Base-by-base conservation (phyloP, 2,329 filamentous ascomycete species). In the Aaosphaeria pasadenensis region DNA sequence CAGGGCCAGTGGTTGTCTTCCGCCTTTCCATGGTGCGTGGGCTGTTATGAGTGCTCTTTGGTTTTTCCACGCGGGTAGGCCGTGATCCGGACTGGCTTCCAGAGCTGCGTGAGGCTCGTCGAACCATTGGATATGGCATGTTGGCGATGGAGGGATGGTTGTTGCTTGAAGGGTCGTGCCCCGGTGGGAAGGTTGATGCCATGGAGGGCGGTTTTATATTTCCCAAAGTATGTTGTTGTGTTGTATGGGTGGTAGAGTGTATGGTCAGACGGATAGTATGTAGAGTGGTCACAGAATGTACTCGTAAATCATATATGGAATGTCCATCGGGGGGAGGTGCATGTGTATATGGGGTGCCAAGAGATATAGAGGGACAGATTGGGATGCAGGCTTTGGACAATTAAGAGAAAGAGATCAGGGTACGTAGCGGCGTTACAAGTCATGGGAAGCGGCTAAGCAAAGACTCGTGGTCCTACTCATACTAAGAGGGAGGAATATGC, bases 291-390 rank as follows among this genome's bases (percentile, higher is more conserved):
- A 40, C 38, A 43, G 54, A 49, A 24, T 24, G 17, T 24, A 24
- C 17, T 24, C 17, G 17, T 24, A 24, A 24, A 24, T 24, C 17
- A 24, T 24, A 24, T 24, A 24, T 24, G 17, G 17, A 24, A 24
- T 24, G 17, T 24, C 17, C 17, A 24, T 24, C 17, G 56, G 59
- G 55, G 59, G 46, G 47, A 58, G 60, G 43, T 63, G 59, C 57
- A 60, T 60, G 67, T 57, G 66, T 70, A 67, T 69, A 69, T 67
- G 56, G 52, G 43, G 43, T 58, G 65, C 67, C 65, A 69, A 70
- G 67, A 64, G 50, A 63, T 63, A 57, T 62, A 58, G 56, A 24
- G 17, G 17, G 17, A 67, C 61, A 52, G 48, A 67, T 63, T 56
- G 50, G 63, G 64, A 58, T 63, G 63, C 54, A 59, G 60, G 55